Conservation (phyloP, 176 grass and related monocot genomes). For the Carex kokanica region DNA sequence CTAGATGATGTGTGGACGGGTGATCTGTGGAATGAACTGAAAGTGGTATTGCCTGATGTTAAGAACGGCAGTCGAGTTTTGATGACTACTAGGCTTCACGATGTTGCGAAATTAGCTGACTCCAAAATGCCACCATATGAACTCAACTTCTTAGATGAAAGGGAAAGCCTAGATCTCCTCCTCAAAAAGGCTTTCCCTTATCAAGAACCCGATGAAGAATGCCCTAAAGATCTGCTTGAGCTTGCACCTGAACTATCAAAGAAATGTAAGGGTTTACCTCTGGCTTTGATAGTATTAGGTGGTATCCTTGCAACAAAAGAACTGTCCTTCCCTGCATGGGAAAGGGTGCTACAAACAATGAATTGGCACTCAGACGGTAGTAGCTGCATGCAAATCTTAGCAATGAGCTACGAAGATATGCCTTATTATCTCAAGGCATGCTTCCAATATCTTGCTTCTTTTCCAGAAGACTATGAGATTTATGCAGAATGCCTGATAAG, state of each 20-base stretch:
- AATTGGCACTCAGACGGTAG: no score
- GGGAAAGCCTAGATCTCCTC: neutral
- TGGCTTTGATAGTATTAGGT: no score
- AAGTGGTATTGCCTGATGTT: neutral
- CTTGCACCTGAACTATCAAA: neutral
- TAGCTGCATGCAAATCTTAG: no score
- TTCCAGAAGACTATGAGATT: no score
- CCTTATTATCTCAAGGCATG: no score
- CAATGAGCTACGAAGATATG: no score
- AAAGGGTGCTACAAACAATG: no score
- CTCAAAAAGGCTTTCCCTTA: neutral
- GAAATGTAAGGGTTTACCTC: no score
- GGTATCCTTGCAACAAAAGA: no score
- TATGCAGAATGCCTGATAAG: no score
- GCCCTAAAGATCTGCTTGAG: neutral
- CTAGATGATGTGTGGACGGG: neutral
- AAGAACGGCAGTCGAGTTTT: neutral
- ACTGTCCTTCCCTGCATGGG: no score
- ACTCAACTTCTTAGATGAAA: neutral
- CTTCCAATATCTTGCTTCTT: no score
- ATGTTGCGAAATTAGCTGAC: neutral
- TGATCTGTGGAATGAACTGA: neutral
- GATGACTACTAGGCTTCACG: neutral
- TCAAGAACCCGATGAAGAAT: neutral
- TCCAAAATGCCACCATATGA: neutral